Evolutionary conservation across 192 early-diverging fungal genomes (phyloP).

Genomic region (Chytriomyces hyalinus): DNA sequence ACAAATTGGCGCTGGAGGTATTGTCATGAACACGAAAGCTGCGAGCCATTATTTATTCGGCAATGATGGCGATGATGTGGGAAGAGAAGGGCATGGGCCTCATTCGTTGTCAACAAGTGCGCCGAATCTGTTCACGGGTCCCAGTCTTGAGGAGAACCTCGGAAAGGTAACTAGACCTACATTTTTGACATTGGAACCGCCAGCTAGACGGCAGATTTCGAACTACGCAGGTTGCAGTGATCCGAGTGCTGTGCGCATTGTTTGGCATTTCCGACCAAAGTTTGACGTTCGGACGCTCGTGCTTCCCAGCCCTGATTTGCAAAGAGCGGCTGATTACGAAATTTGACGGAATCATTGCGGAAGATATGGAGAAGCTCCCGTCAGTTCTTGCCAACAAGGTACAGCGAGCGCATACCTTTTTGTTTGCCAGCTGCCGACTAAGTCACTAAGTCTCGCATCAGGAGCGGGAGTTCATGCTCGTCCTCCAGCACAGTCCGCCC

Average conservation of each 20-base stretch:
- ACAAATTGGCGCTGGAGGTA: neutral
- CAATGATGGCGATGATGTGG: neutral
- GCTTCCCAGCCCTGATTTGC: slow-evolving; percentile 18
- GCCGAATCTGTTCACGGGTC: neutral
- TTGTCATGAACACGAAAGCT: slow-evolving; percentile 19
- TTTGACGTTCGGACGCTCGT: slow-evolving; percentile 35
- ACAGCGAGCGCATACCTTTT: neutral
- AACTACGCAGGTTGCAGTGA: slow-evolving; percentile 25
- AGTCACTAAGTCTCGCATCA: neutral
- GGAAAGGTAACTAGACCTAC: slow-evolving; percentile 28
- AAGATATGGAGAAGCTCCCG: slow-evolving; percentile 22
- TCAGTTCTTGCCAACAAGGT: slow-evolving; percentile 7
- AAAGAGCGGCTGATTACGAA: slow-evolving; percentile 33
- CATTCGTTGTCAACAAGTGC: neutral
- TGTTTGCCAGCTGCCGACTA: no score
- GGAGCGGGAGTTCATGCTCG: slow-evolving; percentile 24
- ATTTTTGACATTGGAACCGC: no score
- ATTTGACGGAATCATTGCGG: slow-evolving; percentile 24
- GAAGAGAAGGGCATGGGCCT: neutral
- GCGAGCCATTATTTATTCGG: slow-evolving; percentile 18
- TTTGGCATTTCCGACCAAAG: slow-evolving; percentile 38
- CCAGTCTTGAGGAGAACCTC: slow-evolving; percentile 27
- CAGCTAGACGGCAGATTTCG: neutral
- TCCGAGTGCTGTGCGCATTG: slow-evolving; percentile 28
- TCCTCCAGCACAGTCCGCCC: slow-evolving; percentile 46